Evolutionary conservation across 257 asterid species (phyloP).

Genomic region (Solanum bulbocastanum): DNA sequence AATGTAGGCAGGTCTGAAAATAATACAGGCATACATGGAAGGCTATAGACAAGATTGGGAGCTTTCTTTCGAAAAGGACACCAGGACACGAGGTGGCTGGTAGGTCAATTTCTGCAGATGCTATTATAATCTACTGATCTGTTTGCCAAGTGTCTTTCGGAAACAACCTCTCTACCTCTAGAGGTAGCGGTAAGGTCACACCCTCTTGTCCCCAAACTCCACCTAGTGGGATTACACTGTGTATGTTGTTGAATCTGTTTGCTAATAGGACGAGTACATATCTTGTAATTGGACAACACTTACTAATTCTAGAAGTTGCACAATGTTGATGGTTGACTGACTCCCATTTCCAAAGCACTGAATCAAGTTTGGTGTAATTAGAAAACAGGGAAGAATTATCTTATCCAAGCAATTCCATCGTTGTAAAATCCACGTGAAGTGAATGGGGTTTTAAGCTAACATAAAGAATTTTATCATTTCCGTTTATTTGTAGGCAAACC

Average conservation of each 20-base stretch:
- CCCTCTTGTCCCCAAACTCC: not conserved
- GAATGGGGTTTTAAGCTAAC: not conserved
- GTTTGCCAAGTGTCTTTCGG: not conserved
- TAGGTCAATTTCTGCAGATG: slow-evolving; percentile 12
- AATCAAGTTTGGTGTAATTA: not conserved
- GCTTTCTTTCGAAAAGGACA: slow-evolving; percentile 89
- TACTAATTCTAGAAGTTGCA: too few relatives aligned
- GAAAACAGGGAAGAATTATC: not conserved
- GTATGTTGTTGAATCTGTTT: not conserved
- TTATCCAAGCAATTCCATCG: not conserved
- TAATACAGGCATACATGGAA: slow-evolving; percentile 65
- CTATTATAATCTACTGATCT: not conserved
- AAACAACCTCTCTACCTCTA: not conserved
- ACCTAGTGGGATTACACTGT: not conserved
- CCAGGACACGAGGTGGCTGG: slow-evolving; percentile 97
- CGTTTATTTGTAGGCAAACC: not conserved
- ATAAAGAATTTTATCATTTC: not conserved
- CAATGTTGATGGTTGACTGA: not conserved
- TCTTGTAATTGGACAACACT: not conserved
- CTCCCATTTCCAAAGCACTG: not conserved
- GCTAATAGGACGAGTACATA: not conserved
- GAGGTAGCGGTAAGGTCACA: not conserved
- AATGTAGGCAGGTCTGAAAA: slow-evolving; percentile 72
- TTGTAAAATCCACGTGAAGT: not conserved
- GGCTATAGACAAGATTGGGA: slow-evolving; percentile 95